Base-by-base conservation (phyloP, 192 early-diverging fungal species). In the Coemansia sp. region DNA sequence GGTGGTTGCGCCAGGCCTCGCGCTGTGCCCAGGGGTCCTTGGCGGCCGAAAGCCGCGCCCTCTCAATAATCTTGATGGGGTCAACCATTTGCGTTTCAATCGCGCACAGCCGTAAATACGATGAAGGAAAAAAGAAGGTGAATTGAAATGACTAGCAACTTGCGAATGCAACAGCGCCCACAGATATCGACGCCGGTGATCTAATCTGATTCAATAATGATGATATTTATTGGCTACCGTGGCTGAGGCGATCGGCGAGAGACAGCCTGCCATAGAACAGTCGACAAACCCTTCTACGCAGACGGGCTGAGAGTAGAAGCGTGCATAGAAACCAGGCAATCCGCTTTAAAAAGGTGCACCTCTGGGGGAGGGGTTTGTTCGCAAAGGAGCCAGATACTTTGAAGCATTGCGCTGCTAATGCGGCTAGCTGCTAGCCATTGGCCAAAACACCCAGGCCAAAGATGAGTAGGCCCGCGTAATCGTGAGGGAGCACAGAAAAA, bases 11-110 rank as follows among this genome's bases (percentile, higher is more conserved):
- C 89, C 89, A 91, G 53, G 83, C 85, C 68, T 91, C 86, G 56
- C 83, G 86, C 65, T 75, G 73, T 48, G 85, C 86, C 89, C 89
- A 91, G 42, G 89, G 89, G 65, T 91, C 89, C 77, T 89, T 80
- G 50, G 56, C 19, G n/a, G 56, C 56, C 27, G 75, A 40, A 24
- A 54, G 40, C 46, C 68, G 60, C 15, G 75, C 75, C 56, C 62
- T 60, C 7, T 78, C 75, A 21, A 78, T 46, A 59, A 78, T 64
- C 61, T 78, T 78, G 44, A 61, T 61, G 58, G 75, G 75, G 61
- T 78, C 75, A 27, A 72, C 62, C 75, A 78, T 78, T 48, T 21
- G 34, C 2, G 33, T 32, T 2, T 12, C 22, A 56, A n/a, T 46
- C 35, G 46, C 10, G 46, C n/a, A n/a, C n/a, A n/a, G n/a, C n/a